Conservation (phyloP, 371 early-diverging fungal genomes). For the Mortierella sp. region DNA sequence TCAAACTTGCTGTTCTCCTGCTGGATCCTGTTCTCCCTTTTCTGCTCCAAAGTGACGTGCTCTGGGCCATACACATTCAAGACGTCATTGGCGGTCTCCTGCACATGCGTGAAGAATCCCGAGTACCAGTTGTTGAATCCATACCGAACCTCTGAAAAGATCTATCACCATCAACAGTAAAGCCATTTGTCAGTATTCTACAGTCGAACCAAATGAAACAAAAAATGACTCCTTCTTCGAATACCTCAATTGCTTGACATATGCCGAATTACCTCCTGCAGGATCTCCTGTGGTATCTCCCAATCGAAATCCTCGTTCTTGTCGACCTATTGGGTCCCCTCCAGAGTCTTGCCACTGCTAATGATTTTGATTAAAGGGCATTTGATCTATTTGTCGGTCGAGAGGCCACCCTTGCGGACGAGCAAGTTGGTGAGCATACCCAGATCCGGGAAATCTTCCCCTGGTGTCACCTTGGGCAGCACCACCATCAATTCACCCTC, state of each 20-base stretch:
- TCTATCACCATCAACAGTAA: not conserved
- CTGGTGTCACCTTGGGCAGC: constrained; percentile 84
- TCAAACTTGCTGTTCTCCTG: constrained; percentile 89
- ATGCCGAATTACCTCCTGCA: constrained; percentile 50
- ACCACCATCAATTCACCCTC: constrained; percentile 81
- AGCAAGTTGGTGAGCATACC: constrained; percentile 88
- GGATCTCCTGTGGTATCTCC: constrained; percentile 85
- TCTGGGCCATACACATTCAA: constrained; percentile 84
- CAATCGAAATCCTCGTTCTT: constrained; percentile 86
- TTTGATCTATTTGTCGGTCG: constrained; percentile 49
- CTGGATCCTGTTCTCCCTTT: constrained; percentile 73
- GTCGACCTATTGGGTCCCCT: constrained; percentile 57
- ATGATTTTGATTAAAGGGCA: constrained; percentile 80
- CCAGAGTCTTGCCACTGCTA: constrained; percentile 58
- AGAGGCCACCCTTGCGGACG: constrained; percentile 71
- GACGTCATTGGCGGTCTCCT: constrained; percentile 88
- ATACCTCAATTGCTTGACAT: too few species aligned
- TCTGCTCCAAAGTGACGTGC: constrained; percentile 70
- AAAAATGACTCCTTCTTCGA: too few species aligned
- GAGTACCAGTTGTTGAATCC: constrained; percentile 93
- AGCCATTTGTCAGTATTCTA: not conserved
- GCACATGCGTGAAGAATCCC: constrained; percentile 82
- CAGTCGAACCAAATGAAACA: too few species aligned
- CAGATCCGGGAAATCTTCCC: constrained; percentile 87
- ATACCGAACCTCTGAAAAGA: constrained; percentile 67